Evolutionary conservation across 2,329 filamentous ascomycete genomes (phyloP), one percentile per base, ranked within the genome.

Genomic region (Colletotrichum caudatum): DNA sequence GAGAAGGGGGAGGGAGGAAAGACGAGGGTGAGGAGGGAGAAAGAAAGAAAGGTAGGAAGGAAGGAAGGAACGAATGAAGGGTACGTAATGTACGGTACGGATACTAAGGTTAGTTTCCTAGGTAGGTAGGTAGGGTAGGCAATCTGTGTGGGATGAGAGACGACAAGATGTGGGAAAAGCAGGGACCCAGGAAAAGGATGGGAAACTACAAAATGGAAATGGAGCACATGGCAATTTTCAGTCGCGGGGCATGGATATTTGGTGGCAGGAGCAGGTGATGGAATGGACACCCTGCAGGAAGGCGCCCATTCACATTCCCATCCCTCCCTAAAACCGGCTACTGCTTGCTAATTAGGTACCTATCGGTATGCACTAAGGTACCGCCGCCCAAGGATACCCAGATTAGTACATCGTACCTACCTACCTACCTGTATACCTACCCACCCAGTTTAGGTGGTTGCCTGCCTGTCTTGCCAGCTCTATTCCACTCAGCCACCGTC

Each of bases 161-260:
- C 26, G 59, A 37, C n/a, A 23, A 5, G 58, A 46, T 39, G 16
- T 57, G 53, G 51, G 35, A 57, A 57, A 48, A 69, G 51, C 62
- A 48, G 48, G 51, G 53, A 56, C 51, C 65, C 44, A 37, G 44
- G 58, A 54, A 58, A 29, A 63, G 44, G 59, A 72, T 70, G 66
- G 67, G 67, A 72, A 72, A 72, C 66, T 72, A 39, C 61, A 62
- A 71, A 71, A 72, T 60, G 66, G 66, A 70, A 72, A 71, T 51
- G 64, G 58, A 64, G 65, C 54, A 64, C 48, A 72, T 72, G 69
- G 69, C 69, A 72, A 72, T 72, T 71, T 64, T 60, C 48, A 35
- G 41, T 57, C 46, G 56, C 23, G 37, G 65, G 51, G 51, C 54
- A 72, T 72, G 69, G 69, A 41, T 39, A 51, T 63, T 41, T 63